These are phyloP conservation scores for Xylaria cubensis DNA, from an alignment of 495 filamentous ascomycete species.

Conservation along the genomic window DNA sequence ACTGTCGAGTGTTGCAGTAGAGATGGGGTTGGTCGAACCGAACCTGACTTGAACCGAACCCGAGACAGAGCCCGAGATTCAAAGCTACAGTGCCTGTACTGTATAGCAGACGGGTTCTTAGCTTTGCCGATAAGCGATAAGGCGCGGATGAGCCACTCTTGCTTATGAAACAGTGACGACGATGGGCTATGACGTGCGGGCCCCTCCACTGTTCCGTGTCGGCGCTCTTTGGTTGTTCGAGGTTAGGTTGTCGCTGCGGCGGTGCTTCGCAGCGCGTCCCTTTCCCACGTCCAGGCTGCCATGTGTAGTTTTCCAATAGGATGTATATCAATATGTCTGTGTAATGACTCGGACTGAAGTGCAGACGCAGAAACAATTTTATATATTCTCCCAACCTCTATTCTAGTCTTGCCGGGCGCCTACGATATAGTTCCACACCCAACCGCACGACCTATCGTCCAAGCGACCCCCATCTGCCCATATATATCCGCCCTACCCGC, in stretches of 20 bases:
- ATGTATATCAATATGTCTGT: background rate
- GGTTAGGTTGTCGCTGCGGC: background rate
- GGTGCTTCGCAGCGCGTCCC: background rate
- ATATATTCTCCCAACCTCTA: background rate
- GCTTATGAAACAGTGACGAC: constrained; percentile 24
- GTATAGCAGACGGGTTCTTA: background rate
- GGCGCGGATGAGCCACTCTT: constrained; percentile 17
- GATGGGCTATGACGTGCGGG: constrained; percentile 15
- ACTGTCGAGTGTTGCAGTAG: too few species aligned
- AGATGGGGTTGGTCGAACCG: too few species aligned
- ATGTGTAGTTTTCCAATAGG: constrained; percentile 6
- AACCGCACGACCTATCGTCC: background rate
- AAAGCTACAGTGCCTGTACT: background rate
- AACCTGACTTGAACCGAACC: too few species aligned
- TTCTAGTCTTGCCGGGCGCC: background rate
- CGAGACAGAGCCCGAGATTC: background rate
- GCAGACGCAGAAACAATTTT: background rate
- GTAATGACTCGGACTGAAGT: background rate
- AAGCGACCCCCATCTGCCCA: background rate
- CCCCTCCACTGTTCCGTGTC: background rate
- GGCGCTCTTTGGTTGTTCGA: background rate
- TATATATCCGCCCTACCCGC: background rate
- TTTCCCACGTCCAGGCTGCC: background rate
- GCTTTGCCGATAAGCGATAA: constrained; percentile 21
- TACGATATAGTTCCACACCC: constrained; percentile 3